Evolutionary conservation across 495 filamentous ascomycete genomes (phyloP), one percentile per base, ranked within the genome.

Genomic region (Evansstolkia leycettana): DNA sequence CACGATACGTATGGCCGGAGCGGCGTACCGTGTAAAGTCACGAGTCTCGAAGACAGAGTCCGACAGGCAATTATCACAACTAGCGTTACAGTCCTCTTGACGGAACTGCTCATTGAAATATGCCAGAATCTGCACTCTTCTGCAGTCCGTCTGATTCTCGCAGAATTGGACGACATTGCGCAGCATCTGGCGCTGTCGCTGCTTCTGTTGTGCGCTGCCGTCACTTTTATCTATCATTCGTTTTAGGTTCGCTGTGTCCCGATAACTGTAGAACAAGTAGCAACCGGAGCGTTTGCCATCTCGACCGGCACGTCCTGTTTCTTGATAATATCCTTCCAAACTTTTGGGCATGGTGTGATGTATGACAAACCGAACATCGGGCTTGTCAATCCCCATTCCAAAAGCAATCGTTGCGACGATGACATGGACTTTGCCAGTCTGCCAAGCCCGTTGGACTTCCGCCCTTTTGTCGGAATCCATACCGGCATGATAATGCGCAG

Each of bases 371-470:
- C 90, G 82, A 25, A 98, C 89, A 54, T 98, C 80, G 0, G 86
- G 70, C 55, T 98, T 98, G 59, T 98, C 90, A 36, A 98, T 96
- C 11, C 90, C 90, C 90, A 98, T 98, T 7, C 90, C 90, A 52
- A 98, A 98, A 17, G 90, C 90, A 54, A 96, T 95, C 0, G 90
- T 99, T n/a, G 90, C 92, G 17, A 99, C 90, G 16, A 99, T 89
- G 23, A 99, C 84, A 40, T 93, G 78, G 41, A 74, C 70, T 40
- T 62, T 59, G 2, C 86, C 83, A 15, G 55, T 51, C 51, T 96
- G 92, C 90, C 90, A 99, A 3, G 75, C 47, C 37, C 69, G 70
- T 50, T 95, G 92, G 5, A 87, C 67, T 5, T 67, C 36, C 1
- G 60, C 55, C 53, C 83, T 89, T 12, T 79, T 69, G 6, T 67